Evolutionary conservation across 176 grass and related monocot species (phyloP), one percentile per base, ranked within the genome.

Genomic region (Oryza punctata): DNA sequence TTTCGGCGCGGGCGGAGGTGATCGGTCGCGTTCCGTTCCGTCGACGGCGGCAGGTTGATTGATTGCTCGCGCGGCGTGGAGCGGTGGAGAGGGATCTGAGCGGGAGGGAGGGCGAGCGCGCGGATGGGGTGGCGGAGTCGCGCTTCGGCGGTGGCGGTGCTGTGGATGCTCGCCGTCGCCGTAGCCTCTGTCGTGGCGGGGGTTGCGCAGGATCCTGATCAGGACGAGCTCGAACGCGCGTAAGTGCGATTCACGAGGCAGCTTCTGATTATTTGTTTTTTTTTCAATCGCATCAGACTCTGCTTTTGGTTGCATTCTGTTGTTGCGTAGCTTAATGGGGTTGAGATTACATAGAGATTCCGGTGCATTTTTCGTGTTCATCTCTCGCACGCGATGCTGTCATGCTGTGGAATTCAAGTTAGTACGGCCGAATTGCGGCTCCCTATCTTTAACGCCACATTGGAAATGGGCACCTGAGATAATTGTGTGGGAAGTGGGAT

Each of bases 211-310:
- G 50, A 57, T 25, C 29, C 78, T 35, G 85, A 73, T 67, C 57
- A 68, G 12, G 78, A 81, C 10, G 88, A 88, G 2, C 71, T 90
- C 60, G 67, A 90, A 67, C 88, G 88, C 65, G 88, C 88, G 85
- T 93, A 88, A 93, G 91, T 88, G 10, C 18, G 15, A 52, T 52
- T 18, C 1, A 52, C 12, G 2, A 44, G 43, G 32, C 4, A 33
- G 3, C 32, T 33, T 33, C 32, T 33, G 32, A 33, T 33, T 33
- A 5, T 33, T 33, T 33, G 32, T 33, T 45, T 12, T 45, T 12
- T 45, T 50, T 50, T 14, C 49, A 18, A 52, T 52, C 49, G 1
- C 14, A n/a, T 10, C 19, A 7, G 69, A 6, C 26, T 30, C 1
- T 24, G 43, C 40, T 26, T 5, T 59, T 35, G 30, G 10, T 46